Evolutionary conservation across 306 rosid species (phyloP).

Genomic region (Arachis hypogaea): DNA sequence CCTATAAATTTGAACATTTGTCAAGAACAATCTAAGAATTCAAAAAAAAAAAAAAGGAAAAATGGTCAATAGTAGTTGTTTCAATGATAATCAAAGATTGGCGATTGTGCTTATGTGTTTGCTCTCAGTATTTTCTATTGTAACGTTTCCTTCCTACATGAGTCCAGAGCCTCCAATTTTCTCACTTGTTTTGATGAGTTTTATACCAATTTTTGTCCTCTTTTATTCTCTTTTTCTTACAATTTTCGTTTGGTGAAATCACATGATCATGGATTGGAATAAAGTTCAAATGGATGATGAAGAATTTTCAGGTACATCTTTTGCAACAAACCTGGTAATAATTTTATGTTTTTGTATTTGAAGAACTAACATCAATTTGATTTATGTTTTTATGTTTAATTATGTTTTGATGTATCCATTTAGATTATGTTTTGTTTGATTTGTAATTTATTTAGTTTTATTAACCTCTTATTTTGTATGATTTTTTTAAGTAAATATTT

Average conservation of each 20-base stretch:
- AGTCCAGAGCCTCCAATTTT: constrained; percentile 40
- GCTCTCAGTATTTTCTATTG: constrained; percentile 31
- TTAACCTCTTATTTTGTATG: too few relatives aligned
- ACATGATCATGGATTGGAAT: neutral
- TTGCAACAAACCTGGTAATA: neutral
- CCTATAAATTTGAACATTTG: neutral
- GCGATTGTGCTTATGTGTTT: constrained; percentile 38
- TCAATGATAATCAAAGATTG: constrained; percentile 28
- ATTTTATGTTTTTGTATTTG: neutral
- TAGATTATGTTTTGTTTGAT: too few relatives aligned
- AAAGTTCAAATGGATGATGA: neutral
- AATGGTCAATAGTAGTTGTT: too few relatives aligned
- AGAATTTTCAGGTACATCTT: neutral
- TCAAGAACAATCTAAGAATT: neutral
- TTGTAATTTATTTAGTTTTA: too few relatives aligned
- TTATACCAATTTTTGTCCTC: constrained; percentile 41
- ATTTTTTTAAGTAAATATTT: too few relatives aligned
- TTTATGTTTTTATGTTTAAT: too few relatives aligned
- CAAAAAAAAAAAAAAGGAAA: too few relatives aligned
- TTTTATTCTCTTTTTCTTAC: constrained; percentile 36
- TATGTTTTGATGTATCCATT: too few relatives aligned
- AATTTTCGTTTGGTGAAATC: constrained; percentile 40
- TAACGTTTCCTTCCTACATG: constrained; percentile 39
- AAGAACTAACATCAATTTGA: neutral
- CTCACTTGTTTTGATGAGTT: constrained; percentile 31